Evolutionary conservation across 768 basidiomycete species (phyloP).

Genomic region (Rhizopogon vinicolor): DNA sequence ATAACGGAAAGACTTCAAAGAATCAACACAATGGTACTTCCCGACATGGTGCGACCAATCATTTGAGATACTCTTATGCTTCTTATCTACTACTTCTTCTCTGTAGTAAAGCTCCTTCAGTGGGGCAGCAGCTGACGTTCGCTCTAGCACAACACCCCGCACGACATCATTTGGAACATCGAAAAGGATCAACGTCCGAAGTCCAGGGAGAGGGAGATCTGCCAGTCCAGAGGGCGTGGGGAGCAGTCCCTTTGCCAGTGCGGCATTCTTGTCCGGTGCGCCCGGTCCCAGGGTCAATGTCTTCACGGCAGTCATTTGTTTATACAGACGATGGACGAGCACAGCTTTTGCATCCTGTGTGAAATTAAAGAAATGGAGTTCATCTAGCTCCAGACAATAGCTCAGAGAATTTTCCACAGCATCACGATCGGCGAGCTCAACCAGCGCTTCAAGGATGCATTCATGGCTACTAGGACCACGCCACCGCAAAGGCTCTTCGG

Average conservation of each 20-base stretch:
- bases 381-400: background rate
- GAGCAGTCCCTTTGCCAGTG: background rate
- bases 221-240: background rate
- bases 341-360: rapidly evolving
- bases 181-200: background rate
- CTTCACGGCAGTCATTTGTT: background rate
- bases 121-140: background rate
- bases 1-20: background rate
- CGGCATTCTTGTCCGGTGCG: background rate
- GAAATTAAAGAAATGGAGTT: background rate
- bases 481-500: no score
- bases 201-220: background rate
- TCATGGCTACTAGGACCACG: no score
- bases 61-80: background rate
- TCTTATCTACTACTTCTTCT: background rate
- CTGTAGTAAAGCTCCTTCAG: background rate
- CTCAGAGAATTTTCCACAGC: background rate
- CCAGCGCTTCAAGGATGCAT: background rate
- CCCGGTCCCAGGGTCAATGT: background rate
- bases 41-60: background rate
- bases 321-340: background rate
- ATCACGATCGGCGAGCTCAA: background rate
- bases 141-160: background rate
- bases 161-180: background rate
- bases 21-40: background rate